These are phyloP conservation scores for Intubia oerlemansii DNA, from an alignment of 2,329 filamentous ascomycete species.

Conservation along the genomic window DNA sequence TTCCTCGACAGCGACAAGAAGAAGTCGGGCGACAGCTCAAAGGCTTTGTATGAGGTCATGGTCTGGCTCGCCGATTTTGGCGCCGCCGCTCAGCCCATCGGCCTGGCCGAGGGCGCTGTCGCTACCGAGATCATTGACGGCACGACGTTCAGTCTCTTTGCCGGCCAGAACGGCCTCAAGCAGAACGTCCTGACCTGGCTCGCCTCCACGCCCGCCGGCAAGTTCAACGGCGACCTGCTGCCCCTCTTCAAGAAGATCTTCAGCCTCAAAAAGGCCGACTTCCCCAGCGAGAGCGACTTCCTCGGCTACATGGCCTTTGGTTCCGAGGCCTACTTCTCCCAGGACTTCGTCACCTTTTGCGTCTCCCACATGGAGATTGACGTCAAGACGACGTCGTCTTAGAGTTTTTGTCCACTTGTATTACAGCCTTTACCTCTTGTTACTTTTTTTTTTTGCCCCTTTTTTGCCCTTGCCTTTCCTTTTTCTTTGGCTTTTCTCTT, in stretches of 20 bases:
- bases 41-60: conserved; percentile 18
- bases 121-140: conserved; percentile 18
- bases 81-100: conserved; percentile 13
- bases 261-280: conserved; percentile 12
- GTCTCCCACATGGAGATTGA: conserved; percentile 19
- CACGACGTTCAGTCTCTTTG: conserved; percentile 21
- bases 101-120: conserved; percentile 13
- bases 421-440: no score
- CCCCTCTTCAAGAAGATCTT: conserved; percentile 22
- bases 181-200: conserved; percentile 31
- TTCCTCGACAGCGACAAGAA: conserved; percentile 26
- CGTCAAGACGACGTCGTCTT: no score
- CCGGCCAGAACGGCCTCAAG: conserved; percentile 16
- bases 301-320: conserved; percentile 30
- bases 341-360: conserved; percentile 24
- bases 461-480: no score
- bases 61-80: conserved; percentile 7
- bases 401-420: no score
- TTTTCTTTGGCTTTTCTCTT: no score
- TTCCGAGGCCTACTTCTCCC: conserved; percentile 24
- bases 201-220: conserved; percentile 13
- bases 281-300: conserved; percentile 20
- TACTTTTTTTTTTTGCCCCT: no score
- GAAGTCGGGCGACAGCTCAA: conserved; percentile 17
- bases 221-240: conserved; percentile 24